A percentile compares a stretch with the other conserved stretches of the same genome.
These are phyloP conservation scores for Lomentospora prolificans DNA, from an alignment of 2,329 filamentous ascomycete genomes.

Conservation along the genomic window DNA sequence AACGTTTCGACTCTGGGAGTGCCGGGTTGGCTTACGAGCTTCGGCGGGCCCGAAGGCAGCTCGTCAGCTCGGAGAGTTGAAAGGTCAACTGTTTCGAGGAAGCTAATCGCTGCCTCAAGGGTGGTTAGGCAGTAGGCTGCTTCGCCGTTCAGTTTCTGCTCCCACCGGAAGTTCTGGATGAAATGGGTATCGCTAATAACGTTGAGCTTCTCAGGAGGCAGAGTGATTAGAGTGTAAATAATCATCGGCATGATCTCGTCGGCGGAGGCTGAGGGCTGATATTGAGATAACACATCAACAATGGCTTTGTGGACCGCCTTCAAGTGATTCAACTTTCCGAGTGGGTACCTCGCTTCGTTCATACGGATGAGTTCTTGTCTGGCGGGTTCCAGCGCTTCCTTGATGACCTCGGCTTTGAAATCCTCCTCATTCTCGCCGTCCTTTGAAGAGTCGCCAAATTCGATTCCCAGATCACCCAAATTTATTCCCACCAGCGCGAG, in stretches of 20 bases:
- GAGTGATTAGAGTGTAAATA: conserved; percentile 90
- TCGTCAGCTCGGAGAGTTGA: conserved; percentile 80
- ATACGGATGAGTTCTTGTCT: conserved; percentile 63
- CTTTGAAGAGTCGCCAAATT: conserved; percentile 49
- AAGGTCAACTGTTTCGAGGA: conserved; percentile 89
- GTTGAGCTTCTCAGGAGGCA: conserved; percentile 74
- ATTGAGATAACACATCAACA: conserved; percentile 68
- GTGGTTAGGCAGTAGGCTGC: conserved; percentile 95
- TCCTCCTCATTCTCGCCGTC: conserved; percentile 47
- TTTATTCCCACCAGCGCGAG: conserved; percentile 87
- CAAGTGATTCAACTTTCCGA: conserved; percentile 83
- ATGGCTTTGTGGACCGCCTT: conserved; percentile 88
- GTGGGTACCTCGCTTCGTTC: conserved; percentile 76
- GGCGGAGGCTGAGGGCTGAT: conserved; percentile 73
- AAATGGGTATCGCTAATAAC: conserved; percentile 93
- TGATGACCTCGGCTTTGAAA: conserved; percentile 57
- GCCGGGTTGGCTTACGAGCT: conserved; percentile 37
- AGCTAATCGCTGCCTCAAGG: conserved; percentile 86
- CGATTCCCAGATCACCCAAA: conserved; percentile 71
- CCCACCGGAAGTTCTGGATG: conserved; percentile 82
- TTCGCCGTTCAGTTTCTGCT: conserved; percentile 81
- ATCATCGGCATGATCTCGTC: conserved; percentile 96
- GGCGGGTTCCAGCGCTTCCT: conserved; percentile 61
- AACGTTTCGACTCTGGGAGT: conserved; percentile 45
- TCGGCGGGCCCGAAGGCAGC: conserved; percentile 55